A percentile compares a stretch with the other conserved stretches of the same genome.
Conservation (phyloP, 176 grass and related monocot genomes). For the Triticum aestivum region IWGSC_CS_RefSeq_v2.1 NC_057806.1:5822181-5822680, state of each 20-base stretch:
- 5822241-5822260: constrained; percentile 6
- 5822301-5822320: neutral
- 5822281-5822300: constrained; percentile 13
- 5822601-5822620: neutral
- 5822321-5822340: neutral
- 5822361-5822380: constrained; percentile 22
- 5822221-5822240: constrained; percentile 17
- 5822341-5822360: neutral
- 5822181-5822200: neutral
- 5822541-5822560: neutral
- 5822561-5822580: neutral
- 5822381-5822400: neutral
- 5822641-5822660: neutral
- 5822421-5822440: constrained; percentile 21
- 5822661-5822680: neutral
- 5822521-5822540: neutral
- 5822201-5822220: constrained; percentile 27
- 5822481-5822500: constrained; percentile 1
- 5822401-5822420: constrained; percentile 20
- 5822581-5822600: neutral
- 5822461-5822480: constrained; percentile 21
- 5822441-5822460: neutral
- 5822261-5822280: constrained; percentile 19
- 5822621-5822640: neutral
- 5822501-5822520: neutral